A percentile compares a stretch with the other conserved stretches of the same genome.
These are phyloP conservation scores for Dioscorea zingiberensis DNA, from an alignment of 106 monocot species.

Conservation along the genomic window DNA sequence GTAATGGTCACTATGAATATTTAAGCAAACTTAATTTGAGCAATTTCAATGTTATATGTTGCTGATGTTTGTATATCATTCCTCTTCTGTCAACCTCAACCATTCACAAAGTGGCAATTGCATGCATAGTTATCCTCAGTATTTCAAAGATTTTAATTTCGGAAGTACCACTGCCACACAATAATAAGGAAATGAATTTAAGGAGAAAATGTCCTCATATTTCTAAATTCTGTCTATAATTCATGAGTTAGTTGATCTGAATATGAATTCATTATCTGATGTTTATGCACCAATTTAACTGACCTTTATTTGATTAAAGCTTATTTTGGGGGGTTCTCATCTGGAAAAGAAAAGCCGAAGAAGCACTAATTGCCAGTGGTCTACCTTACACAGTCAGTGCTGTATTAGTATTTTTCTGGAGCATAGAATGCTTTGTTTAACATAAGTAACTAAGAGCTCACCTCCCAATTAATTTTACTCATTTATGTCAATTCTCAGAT, in stretches of 20 bases:
- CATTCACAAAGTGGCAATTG: too few species aligned
- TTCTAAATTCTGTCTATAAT: too few species aligned
- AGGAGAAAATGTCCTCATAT: too few species aligned
- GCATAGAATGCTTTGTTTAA: background rate
- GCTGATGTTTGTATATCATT: too few species aligned
- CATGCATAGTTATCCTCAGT: too few species aligned
- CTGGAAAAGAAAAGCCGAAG: conserved; percentile 96
- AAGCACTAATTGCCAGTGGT: conserved; percentile 81
- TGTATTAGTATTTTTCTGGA: background rate
- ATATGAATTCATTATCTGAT: too few species aligned
- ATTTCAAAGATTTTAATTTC: too few species aligned
- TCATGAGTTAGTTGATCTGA: too few species aligned
- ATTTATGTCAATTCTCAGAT: conserved; percentile 33
- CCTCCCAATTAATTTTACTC: background rate
- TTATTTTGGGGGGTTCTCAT: conserved; percentile 91
- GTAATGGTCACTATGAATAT: background rate
- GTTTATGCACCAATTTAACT: background rate
- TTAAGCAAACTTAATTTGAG: background rate
- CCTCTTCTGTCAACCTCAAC: too few species aligned
- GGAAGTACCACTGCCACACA: too few species aligned
- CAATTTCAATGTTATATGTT: too few species aligned
- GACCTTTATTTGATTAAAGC: conserved; percentile 31
- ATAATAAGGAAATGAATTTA: too few species aligned
- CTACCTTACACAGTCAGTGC: conserved; percentile 82
- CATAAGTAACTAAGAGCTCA: background rate